Evolutionary conservation across 331 rosid species (phyloP), one percentile per base, ranked within the genome.

Genomic region (Phaseolus coccineus): DNA sequence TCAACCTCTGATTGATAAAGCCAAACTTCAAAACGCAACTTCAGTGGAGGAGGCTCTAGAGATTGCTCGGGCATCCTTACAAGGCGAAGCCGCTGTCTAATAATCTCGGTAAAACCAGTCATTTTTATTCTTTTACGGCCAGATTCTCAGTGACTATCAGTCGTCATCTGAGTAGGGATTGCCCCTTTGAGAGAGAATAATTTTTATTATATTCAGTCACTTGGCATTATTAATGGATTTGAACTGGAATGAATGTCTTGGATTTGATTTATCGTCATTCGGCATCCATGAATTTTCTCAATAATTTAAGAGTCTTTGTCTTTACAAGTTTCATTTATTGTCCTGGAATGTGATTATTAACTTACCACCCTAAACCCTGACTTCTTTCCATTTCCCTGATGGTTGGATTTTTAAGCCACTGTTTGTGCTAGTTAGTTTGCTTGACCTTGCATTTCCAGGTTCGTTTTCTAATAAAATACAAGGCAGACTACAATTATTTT

Each of bases 21-120:
- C 92, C 80, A 89, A 87, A 83, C 98, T 95, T 83, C 82, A 89
- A 78, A 89, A 63, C 37, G 97, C 99, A 57, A 76, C 91, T 68
- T 90, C 96, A 25, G 97, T 91, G 73, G 94, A 90, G 89, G 93
- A 93, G 87, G 96, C 97, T 31, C 87, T 95, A 9, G 92, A 84
- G 57, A 87, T 92, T 81, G 94, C 89, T 74, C 80, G 82, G 69
- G 79, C 83, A 77, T 86, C 93, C 46, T 76, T 89, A 79, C 37
- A 83, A 75, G 85, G 51, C 61, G 81, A 82, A 83, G 83, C 87
- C 35, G 55, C 83, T 15, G 87, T 79, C 69, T 82, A 77, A 27
- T 57, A 76, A 47, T 27, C 75, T 70, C n/a, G 71, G 65, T n/a
- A 55, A 57, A 61, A 64, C n/a, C 39, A 30, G 75, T 80, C 40